Base-by-base conservation (phyloP, 306 rosid species). In the Ammopiptanthus mongolicus region DNA sequence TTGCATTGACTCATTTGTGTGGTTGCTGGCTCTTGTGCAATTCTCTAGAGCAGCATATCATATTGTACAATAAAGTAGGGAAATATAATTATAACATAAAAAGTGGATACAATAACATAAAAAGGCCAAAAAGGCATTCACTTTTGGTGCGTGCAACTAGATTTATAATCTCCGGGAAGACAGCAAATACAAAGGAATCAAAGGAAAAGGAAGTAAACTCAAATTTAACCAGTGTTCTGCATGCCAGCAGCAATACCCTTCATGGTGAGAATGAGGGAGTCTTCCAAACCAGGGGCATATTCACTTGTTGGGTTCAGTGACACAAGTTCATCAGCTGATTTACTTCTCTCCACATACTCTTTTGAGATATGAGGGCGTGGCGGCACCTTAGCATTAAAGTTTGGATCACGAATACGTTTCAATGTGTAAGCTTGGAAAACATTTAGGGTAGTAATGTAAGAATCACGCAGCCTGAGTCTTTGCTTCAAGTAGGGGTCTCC, bases 231-330 rank as follows among this genome's bases (percentile, higher is more conserved):
- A 0, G 98, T 95, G 97, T 95, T 95, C 84, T 95, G 98, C 89
- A 95, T 12, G 44, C 98, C 98, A 75, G 98, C 98, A 65, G 98
- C 98, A 79, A 95, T 90, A 79, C 98, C 98, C 93, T 95, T 95
- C 98, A 95, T 95, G 47, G 98, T 95, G 81, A 91, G 84, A 69
- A 95, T 91, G 82, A 95, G 96, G 65, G 98, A 91, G 87, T 95
- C 98, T 86, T 95, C 98, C 63, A 95, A 83, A 71, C 98, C 98
- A 8, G 97, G 98, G 0, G 97, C 98, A 19, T 91, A 95, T 31
- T 95, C 98, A 29, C 98, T 95, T 46, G 87, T 88, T 0, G 97
- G 97, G 84, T 95, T 95, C 81, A 95, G 87, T n/a, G 79, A 41
- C 7, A 95, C 79, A 13, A 91, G 97, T 76, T 95, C 98, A 60